These are phyloP conservation scores for Diaporthe ilicicola DNA, from an alignment of 2,329 filamentous ascomycete genomes.

Conservation along the genomic window DNA sequence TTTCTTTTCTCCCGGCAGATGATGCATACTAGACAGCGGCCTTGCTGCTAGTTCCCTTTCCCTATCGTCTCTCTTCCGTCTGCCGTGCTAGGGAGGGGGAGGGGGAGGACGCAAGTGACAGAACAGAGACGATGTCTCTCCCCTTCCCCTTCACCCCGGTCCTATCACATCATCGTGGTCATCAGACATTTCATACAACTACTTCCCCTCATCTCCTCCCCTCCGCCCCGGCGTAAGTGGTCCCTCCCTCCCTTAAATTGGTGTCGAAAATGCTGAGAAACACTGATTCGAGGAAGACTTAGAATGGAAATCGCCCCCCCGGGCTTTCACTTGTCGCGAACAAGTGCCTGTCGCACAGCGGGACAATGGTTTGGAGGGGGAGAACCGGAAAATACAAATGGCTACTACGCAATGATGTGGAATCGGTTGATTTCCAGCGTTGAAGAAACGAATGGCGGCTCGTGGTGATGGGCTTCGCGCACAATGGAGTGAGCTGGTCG, in stretches of 20 bases:
- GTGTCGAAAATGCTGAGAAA: conserved; percentile 17
- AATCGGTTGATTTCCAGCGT: background rate
- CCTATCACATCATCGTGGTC: conserved; percentile 25
- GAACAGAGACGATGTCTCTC: background rate
- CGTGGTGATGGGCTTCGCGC: conserved; percentile 12
- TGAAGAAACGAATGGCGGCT: conserved; percentile 23
- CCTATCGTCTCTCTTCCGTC: background rate
- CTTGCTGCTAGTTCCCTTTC: background rate
- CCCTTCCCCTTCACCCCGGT: background rate
- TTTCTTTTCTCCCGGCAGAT: background rate
- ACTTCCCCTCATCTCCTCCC: conserved; percentile 1
- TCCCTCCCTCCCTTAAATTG: background rate
- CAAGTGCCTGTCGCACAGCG: background rate
- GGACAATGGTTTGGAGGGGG: background rate
- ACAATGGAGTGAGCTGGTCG: background rate
- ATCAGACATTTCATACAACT: conserved; percentile 24
- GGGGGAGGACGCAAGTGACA: background rate
- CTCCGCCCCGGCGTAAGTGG: background rate
- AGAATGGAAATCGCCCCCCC: background rate
- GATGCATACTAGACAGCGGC: background rate
- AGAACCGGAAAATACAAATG: conserved; percentile 15
- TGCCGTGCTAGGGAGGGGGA: background rate
- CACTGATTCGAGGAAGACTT: conserved; percentile 7
- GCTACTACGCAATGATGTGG: conserved; percentile 26
- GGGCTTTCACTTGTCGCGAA: background rate